phyloP scores from a whole-genome alignment of 1,284 basidiomycete species.

The Pseudomicrostroma phylloplanum region DNA sequence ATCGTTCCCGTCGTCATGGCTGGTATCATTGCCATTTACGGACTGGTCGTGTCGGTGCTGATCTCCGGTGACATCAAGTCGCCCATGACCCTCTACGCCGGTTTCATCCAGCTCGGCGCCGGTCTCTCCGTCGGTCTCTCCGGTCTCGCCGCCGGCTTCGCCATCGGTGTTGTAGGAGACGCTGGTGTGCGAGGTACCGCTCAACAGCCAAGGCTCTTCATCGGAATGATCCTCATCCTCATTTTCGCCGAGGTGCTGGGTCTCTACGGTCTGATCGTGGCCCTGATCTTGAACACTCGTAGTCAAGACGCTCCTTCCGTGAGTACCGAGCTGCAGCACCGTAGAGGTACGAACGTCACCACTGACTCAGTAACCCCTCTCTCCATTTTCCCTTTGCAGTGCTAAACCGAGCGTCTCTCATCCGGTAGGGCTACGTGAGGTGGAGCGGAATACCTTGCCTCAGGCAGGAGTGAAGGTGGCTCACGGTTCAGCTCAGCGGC shows the following conservation, averaged over 20 bases:
- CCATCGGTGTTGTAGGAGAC: slow-evolving; percentile 94
- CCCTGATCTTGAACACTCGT: slow-evolving; percentile 73
- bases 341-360: neutral
- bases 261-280: slow-evolving; percentile 79
- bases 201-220: slow-evolving; percentile 83
- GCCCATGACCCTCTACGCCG: slow-evolving; percentile 62
- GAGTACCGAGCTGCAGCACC: neutral
- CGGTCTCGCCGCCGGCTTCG: slow-evolving; percentile 91
- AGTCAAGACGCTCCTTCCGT: slow-evolving; percentile 32
- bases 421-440: no score
- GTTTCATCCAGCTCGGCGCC: slow-evolving; percentile 90
- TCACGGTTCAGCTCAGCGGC: no score
- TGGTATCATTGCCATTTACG: slow-evolving; percentile 80
- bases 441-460: no score
- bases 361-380: neutral
- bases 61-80: slow-evolving; percentile 55
- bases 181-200: slow-evolving; percentile 57
- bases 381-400: no score
- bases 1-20: slow-evolving; percentile 98
- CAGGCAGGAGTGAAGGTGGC: no score
- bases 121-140: slow-evolving; percentile 86
- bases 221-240: slow-evolving; percentile 60
- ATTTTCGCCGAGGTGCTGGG: slow-evolving; percentile 82
- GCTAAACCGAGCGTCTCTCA: no score
- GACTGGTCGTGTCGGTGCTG: slow-evolving; percentile 58